Evolutionary conservation across 805 yeast genomes (phyloP), one percentile per base, ranked within the genome.

Genomic region (Saccharomyces jurei): DNA sequence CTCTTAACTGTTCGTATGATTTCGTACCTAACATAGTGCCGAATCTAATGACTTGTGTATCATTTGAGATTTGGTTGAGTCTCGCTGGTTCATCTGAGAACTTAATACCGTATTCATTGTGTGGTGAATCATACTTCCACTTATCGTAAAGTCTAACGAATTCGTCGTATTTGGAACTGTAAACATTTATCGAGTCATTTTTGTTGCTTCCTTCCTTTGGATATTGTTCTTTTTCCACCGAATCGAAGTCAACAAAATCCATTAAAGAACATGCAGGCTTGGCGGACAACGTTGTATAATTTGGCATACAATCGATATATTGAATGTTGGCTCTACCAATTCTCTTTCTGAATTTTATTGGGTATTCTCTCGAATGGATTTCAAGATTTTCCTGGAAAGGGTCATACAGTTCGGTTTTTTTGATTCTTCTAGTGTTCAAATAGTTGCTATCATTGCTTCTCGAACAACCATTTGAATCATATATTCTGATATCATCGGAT

Each of bases 1-100:
- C 89, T 62, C 89, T 75, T 58, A 84, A 73, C 51, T 84, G 79
- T 52, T 90, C 97, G 65, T 87, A 87, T 0, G 97, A 84, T 69
- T 91, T 92, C 3, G 94, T 82, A 46, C 90, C 75, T 31, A 92
- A 71, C 97, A 90, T 90, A 6, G 96, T 82, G 8, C 97, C 96
- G 71, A 91, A 91, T 56, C 97, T 76, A 30, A 92, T 87, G 1
- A 87, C 84, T 70, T 91, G 97, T 1, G 97, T 90, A 51, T 84
- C 92, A 52, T 85, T 85, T 13, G 89, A 81, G 46, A 91, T 89
- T 58, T 86, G 86, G 65, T 91, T 91, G 62, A 91, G 76, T 53
- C 80, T 78, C 0, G 96, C 83, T 0, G 97, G 97, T 68, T 89
- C 96, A 56, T 80, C 78, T 56, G 83, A 77, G 54, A 88, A 76